These are phyloP conservation scores for Boletus subcaerulescens DNA, from an alignment of 768 basidiomycete species.

Conservation along the genomic window DNA sequence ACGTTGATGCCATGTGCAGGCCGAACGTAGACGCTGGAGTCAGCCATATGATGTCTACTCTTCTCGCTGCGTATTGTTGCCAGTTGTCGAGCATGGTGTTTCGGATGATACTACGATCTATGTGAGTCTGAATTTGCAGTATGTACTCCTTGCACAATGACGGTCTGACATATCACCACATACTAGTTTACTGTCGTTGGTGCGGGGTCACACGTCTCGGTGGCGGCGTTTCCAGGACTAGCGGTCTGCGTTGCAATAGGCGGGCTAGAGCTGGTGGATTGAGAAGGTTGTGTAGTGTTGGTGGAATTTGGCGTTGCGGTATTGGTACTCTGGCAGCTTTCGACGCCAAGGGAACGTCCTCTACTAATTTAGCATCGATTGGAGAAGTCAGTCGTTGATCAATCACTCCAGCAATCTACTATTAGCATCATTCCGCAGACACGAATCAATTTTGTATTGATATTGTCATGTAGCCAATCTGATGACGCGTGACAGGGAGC, in stretches of 20 bases:
- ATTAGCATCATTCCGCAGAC: neutral
- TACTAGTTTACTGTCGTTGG: no score
- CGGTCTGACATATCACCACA: no score
- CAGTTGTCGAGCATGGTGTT: constrained; percentile 38
- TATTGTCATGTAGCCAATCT: constrained; percentile 1
- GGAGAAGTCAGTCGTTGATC: constrained; percentile 11
- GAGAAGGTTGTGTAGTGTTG: constrained; percentile 1
- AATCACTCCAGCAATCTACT: neutral
- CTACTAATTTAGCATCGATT: neutral
- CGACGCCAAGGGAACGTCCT: neutral
- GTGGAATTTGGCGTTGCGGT: constrained; percentile 3
- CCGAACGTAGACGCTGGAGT: no score
- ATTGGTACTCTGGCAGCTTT: constrained; percentile 7
- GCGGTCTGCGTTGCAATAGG: neutral
- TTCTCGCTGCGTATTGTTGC: constrained; percentile 38
- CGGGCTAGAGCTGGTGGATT: neutral
- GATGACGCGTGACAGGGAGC: no score
- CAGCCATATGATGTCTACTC: constrained; percentile 30
- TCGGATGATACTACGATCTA: constrained; percentile 41
- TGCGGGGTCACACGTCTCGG: neutral
- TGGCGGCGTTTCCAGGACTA: neutral
- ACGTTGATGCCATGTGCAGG: no score
- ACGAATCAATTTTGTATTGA: constrained; percentile 7
- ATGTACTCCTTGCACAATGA: no score
- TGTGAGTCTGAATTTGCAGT: constrained; percentile 21